These are phyloP conservation scores for Clitopilus hobsonii DNA, from an alignment of 768 basidiomycete genomes.

Conservation along the genomic window DNA sequence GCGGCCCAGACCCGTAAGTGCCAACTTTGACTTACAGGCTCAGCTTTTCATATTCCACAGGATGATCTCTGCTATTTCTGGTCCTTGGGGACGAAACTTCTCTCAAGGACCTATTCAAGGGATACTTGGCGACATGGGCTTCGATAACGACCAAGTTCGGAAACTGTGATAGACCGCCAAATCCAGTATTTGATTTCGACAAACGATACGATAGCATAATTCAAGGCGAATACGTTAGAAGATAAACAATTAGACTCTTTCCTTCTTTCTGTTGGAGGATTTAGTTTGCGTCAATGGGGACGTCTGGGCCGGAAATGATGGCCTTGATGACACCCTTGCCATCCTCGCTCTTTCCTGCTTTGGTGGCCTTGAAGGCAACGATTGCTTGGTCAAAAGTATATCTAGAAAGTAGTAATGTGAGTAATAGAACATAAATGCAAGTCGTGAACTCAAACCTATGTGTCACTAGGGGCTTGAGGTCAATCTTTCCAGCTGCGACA, in stretches of 20 bases:
- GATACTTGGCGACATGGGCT: conserved; percentile 59
- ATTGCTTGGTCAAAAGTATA: conserved; percentile 75
- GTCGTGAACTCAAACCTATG: conserved; percentile 52
- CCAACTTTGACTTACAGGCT: not conserved
- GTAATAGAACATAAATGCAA: not conserved
- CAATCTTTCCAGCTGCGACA: conserved; percentile 74
- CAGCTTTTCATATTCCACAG: conserved; percentile 29
- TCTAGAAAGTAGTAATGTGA: conserved; percentile 26
- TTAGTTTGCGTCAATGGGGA: conserved; percentile 32
- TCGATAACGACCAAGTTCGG: conserved; percentile 58
- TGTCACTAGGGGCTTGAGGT: conserved; percentile 85
- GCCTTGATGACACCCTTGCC: conserved; percentile 88
- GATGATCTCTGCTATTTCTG: conserved; percentile 73
- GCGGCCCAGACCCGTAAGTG: conserved; percentile 79
- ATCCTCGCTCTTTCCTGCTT: conserved; percentile 75
- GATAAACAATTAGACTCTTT: conserved; percentile 6
- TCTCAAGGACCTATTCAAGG: conserved; percentile 74
- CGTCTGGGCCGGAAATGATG: conserved; percentile 80
- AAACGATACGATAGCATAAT: not conserved
- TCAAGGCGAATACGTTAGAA: conserved; percentile 2
- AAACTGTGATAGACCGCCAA: conserved; percentile 43
- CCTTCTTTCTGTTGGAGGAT: not conserved
- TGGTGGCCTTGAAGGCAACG: conserved; percentile 78
- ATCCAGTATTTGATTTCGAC: not conserved
- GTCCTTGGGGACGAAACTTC: conserved; percentile 70